Evolutionary conservation across 306 rosid genomes (phyloP).

Genomic region (cucumber (Cucumis sativus)): DNA sequence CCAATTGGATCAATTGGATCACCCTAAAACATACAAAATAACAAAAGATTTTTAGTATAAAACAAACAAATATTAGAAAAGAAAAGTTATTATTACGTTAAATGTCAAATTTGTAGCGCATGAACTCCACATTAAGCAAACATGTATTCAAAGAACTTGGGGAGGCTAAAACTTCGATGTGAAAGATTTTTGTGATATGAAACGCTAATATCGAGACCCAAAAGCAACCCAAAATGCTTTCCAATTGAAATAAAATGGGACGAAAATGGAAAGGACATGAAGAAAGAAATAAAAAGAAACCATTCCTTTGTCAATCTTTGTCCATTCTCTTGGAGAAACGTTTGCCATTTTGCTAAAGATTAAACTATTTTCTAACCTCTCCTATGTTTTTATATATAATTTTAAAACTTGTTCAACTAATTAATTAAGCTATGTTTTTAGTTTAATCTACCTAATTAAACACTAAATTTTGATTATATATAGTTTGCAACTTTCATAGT

Average conservation of each 20-base stretch:
- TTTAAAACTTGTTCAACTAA: neutral
- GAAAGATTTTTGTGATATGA: neutral
- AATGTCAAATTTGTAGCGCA: neutral
- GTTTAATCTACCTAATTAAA: too few relatives aligned
- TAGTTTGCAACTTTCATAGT: too few relatives aligned
- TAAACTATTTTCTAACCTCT: neutral
- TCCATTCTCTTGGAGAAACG: neutral
- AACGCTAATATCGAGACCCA: neutral
- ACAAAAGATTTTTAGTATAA: too few relatives aligned
- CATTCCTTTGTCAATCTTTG: neutral
- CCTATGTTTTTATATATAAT: neutral
- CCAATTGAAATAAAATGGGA: neutral
- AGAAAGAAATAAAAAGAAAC: neutral
- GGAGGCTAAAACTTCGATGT: neutral
- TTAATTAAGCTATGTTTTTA: too few relatives aligned
- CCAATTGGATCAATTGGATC: neutral
- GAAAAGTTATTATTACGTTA: too few relatives aligned
- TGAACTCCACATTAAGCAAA: neutral
- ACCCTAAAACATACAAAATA: neutral
- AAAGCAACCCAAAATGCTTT: neutral
- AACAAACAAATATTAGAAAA: too few relatives aligned
- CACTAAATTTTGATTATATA: too few relatives aligned
- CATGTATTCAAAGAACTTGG: neutral
- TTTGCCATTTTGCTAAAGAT: neutral
- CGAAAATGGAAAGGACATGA: neutral